phyloP scores from a whole-genome alignment of 345 rosid species.

The Populus alba region DNA sequence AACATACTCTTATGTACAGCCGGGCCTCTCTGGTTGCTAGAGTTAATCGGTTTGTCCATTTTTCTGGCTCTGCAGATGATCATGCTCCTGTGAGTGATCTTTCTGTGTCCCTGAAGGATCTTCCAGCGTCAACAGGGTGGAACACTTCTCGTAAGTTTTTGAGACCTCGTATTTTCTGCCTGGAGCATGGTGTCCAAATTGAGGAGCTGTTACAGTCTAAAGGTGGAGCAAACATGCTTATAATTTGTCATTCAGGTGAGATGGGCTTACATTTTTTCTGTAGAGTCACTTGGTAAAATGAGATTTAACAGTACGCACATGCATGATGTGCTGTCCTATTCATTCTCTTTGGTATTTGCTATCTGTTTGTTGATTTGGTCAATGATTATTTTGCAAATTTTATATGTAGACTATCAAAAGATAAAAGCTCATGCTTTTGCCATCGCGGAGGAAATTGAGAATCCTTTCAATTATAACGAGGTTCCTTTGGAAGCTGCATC shows the following conservation, averaged over 20 bases:
- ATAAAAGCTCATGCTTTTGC: constrained; percentile 80
- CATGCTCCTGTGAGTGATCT: constrained; percentile 11
- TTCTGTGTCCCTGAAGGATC: constrained; percentile 31
- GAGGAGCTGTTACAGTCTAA: constrained; percentile 61
- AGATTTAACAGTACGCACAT: neutral
- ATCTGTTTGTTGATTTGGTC: neutral
- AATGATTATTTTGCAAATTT: neutral
- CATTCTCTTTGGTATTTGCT: neutral
- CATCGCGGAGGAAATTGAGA: constrained; percentile 68
- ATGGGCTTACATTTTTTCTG: neutral
- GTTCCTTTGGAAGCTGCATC: constrained; percentile 61
- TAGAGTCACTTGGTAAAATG: neutral
- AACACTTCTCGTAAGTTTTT: constrained; percentile 46
- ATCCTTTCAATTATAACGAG: constrained; percentile 61
- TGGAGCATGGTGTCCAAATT: constrained; percentile 82
- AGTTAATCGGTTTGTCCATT: constrained; percentile 14
- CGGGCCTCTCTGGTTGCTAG: constrained; percentile 9
- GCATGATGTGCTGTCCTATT: neutral
- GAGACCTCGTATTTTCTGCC: constrained; percentile 93
- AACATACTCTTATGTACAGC: constrained; percentile 11
- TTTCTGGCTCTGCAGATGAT: constrained; percentile 27
- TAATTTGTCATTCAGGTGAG: constrained; percentile 96
- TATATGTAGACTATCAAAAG: constrained; percentile 71
- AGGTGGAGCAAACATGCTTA: constrained; percentile 81
- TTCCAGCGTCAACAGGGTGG: constrained; percentile 40